These are phyloP conservation scores for Blastocystis sp. DNA, from an alignment of 352 stramenopile species.

Conservation along the genomic window DNA sequence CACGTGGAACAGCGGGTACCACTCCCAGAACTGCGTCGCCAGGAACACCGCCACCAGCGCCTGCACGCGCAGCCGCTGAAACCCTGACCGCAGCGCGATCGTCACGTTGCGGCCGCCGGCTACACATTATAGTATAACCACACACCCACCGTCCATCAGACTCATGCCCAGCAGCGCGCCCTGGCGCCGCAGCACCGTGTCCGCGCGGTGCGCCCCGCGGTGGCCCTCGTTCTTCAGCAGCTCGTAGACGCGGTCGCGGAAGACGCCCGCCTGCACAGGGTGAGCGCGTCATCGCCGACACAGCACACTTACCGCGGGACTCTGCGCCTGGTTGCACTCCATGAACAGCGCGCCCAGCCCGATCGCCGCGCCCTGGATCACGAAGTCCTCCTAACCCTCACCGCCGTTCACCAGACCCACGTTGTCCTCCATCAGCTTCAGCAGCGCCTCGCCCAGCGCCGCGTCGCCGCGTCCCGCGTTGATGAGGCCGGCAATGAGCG, in stretches of 20 bases:
- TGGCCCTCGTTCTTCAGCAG: slow-evolving; percentile 26
- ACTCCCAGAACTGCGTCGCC: slow-evolving; percentile 42
- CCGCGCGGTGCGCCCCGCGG: not conserved
- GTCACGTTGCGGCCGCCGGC: slow-evolving; percentile 22
- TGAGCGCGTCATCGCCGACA: not conserved
- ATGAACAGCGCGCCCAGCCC: slow-evolving; percentile 35
- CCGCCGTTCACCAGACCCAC: not conserved
- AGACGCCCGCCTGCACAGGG: not conserved
- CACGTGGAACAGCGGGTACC: slow-evolving; percentile 39
- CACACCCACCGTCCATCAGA: not conserved
- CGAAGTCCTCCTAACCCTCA: slow-evolving; percentile 40
- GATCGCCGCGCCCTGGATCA: slow-evolving; percentile 32
- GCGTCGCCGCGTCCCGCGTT: not conserved
- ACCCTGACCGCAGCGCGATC: not conserved
- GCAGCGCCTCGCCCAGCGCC: not conserved
- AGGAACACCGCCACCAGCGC: slow-evolving; percentile 16
- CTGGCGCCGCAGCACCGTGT: slow-evolving; percentile 34
- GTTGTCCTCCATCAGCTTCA: slow-evolving; percentile 43
- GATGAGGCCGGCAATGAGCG: slow-evolving; percentile 76
- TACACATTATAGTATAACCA: too few species aligned
- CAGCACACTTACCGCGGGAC: not conserved
- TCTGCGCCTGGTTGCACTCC: slow-evolving; percentile 3
- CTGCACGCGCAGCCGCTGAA: not conserved
- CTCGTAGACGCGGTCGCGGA: slow-evolving; percentile 6
- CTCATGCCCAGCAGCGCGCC: slow-evolving; percentile 20